Evolutionary conservation across 257 asterid genomes (phyloP).

Genomic region (Nicotiana attenuata): DNA sequence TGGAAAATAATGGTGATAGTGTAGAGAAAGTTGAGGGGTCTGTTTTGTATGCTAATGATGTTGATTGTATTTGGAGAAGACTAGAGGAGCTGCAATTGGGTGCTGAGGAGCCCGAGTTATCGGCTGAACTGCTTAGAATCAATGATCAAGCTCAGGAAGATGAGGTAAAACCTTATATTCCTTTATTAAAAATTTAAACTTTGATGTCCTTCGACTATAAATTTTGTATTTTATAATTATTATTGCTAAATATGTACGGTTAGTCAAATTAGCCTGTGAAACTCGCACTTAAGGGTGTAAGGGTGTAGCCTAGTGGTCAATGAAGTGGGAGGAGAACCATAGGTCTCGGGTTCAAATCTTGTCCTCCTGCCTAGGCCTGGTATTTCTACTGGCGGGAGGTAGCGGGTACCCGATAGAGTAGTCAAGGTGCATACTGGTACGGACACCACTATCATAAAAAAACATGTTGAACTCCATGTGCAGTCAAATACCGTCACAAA

Average conservation of each 20-base stretch:
- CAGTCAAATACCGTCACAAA: background rate
- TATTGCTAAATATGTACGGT: background rate
- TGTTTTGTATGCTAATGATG: constrained; percentile 17
- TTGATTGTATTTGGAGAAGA: constrained; percentile 37
- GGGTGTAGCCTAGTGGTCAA: too few species aligned
- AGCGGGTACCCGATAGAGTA: too few species aligned
- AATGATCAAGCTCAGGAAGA: constrained; percentile 78
- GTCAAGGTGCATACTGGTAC: too few species aligned
- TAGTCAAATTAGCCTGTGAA: background rate
- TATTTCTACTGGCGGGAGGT: too few species aligned
- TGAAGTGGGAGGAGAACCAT: too few species aligned
- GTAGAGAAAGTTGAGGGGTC: constrained; percentile 18
- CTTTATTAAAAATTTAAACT: too few species aligned
- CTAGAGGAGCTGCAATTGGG: constrained; percentile 45
- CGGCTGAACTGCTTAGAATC: constrained; percentile 46
- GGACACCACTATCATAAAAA: too few species aligned
- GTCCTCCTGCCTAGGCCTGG: too few species aligned
- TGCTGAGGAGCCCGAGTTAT: constrained; percentile 37
- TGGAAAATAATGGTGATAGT: constrained; percentile 7
- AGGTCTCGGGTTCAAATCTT: too few species aligned
- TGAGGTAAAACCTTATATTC: constrained; percentile 43
- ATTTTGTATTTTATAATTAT: too few species aligned
- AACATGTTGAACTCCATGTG: background rate
- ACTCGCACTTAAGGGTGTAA: too few species aligned
- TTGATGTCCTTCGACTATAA: too few species aligned